phyloP scores from a whole-genome alignment of 352 stramenopile species.

The Phytophthora pseudosyringae region DNA sequence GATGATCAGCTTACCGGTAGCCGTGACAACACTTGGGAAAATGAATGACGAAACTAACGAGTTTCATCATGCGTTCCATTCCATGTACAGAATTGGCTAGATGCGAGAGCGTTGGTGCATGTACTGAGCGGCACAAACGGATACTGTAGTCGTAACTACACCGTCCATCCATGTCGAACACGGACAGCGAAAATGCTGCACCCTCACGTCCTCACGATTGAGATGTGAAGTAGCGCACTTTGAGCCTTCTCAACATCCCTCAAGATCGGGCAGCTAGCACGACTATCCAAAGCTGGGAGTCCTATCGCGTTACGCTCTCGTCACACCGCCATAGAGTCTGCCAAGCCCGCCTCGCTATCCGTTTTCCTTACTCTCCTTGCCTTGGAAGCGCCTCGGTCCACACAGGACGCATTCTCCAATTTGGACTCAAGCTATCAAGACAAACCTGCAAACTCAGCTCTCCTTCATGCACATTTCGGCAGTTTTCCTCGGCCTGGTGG shows the following conservation, averaged over 20 bases:
- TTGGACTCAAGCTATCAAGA: constrained; percentile 1
- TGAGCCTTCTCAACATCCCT: background rate
- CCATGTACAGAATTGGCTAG: too few species aligned
- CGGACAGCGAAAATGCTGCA: too few species aligned
- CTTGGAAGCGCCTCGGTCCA: background rate
- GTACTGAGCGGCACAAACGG: too few species aligned
- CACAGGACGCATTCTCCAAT: constrained; percentile 8
- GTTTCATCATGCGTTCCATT: too few species aligned
- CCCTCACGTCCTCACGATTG: too few species aligned
- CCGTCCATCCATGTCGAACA: too few species aligned
- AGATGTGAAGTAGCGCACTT: background rate
- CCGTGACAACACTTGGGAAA: too few species aligned
- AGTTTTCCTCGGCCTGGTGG: constrained; percentile 13
- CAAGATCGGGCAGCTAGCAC: background rate
- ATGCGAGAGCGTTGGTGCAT: too few species aligned
- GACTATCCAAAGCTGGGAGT: constrained; percentile 11
- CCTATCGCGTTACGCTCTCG: constrained; percentile 3
- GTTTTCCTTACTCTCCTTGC: background rate
- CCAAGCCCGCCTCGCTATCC: constrained; percentile 19
- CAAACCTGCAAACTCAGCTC: background rate
- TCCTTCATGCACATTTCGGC: constrained; percentile 14
- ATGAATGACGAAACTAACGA: too few species aligned
- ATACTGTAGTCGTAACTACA: too few species aligned
- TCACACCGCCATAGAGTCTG: constrained; percentile 13
- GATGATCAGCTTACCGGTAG: too few species aligned